Base-by-base conservation (phyloP, 176 grass and related monocot genomes). In the Hordeum marinum region DNA sequence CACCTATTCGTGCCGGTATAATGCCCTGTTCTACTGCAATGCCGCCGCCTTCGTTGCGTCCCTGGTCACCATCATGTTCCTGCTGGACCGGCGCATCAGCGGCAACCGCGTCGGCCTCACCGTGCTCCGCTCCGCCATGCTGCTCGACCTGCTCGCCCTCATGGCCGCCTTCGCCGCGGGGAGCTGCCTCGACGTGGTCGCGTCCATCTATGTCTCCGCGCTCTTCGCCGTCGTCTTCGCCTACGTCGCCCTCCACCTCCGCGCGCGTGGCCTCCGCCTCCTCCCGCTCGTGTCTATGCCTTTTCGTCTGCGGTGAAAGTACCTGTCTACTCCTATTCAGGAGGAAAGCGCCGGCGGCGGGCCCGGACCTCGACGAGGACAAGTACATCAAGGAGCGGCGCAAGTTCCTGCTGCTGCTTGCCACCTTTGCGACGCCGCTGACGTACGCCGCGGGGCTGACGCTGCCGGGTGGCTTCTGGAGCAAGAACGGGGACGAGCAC, bases 1-100 rank as follows among this genome's bases (percentile, higher is more conserved):
- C 5, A 67, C 62, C 24, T 67, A 67, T 42, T 0, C 8, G 3
- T 3, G 3, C 18, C 78, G 78, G 5, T 67, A 80, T 42, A 8
- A 0, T 0, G 42, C 11, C 26, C 67, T 80, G 62, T 46, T 50
- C 78, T 80, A 80, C 62, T 66, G 41, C 62, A 80, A 80, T 27
- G 78, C 26, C 17, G 6, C 41, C 11, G 78, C 78, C 18, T 80
- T 80, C 41, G 62, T 67, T 1, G 62, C 62, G 25, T 80, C 78
- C 9, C 41, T 80, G 15, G 78, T 80, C 62, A 5, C 35, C 78
- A 67, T 80, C 78, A 66, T 35, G 62, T 23, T 80, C 6, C 62
- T 80, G 18, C 26, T 80, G 18, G 78, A 66, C 41, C 42, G 40
- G 3, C 78, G 62, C 9, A 21, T 65, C 78, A 52, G 62, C 10